Base-by-base conservation (phyloP, 2,329 filamentous ascomycete species). In the Talaromyces islandicus region DNA sequence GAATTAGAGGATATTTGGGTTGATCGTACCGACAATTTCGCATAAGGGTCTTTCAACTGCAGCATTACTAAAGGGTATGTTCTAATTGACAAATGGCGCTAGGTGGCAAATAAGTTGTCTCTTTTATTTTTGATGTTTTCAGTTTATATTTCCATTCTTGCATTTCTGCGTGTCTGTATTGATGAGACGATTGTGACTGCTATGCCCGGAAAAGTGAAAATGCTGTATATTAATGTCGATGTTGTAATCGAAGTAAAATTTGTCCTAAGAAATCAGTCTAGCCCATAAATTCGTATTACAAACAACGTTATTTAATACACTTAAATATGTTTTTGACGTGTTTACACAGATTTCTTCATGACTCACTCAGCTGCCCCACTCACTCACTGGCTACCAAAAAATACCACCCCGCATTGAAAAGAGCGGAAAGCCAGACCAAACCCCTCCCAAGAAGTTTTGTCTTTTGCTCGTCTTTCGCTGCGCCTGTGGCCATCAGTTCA, bases 1-100 rank as follows among this genome's bases (percentile, higher is more conserved):
- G 93, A 99, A 80, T 77, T 99, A 73, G 94, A 99, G 78, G 93
- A 99, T 76, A 90, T 96, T 48, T 96, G 92, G 86, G 92, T 97
- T 53, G 94, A 99, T 75, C 83, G 92, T 69, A 86, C 86, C 64
- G 93, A 99, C 79, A 93, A 92, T 74, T 96, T 99, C 80, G 93
- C 91, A 68, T 97, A 84, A 81, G 66, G 56, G 25, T 35, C 29
- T 25, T 32, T 4, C 7, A 1, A 17, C 21, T 46, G n/a, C 43
- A 46, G 19, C 48, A 52, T 25, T 29, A 52, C 27, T 27, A 6
- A 21, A n/a, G 14, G 27, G 48, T 19, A 27, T 29, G 25, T 52
- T 46, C 21, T 29, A 27, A 21, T 52, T 17, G 19, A 29, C 10
- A 27, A 27, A 27, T 21, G 48, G 48, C 48, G 48, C 27, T 52